Conservation (phyloP, 2,329 filamentous ascomycete species). For the Fonsecaea nubica region DNA sequence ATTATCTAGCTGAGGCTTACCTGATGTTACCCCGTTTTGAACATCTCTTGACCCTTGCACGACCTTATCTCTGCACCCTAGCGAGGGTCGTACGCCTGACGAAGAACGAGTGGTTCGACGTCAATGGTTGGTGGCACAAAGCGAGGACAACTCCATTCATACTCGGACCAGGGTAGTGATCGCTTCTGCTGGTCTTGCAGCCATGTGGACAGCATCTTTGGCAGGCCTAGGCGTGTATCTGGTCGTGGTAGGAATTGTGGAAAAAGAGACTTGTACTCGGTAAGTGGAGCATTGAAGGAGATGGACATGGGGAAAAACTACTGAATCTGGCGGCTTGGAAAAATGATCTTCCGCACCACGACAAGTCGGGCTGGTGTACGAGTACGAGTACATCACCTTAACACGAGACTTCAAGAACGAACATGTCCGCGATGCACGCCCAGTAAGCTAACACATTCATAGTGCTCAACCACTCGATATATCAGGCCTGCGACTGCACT, state of each 20-base stretch:
- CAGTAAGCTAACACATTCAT: background rate
- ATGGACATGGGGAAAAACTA: background rate
- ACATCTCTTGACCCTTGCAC: slow-evolving; percentile 2
- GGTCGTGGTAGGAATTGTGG: background rate
- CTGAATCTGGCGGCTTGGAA: background rate
- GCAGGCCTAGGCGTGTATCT: background rate
- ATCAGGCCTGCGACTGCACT: background rate
- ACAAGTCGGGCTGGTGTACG: too few species aligned
- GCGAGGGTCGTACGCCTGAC: slow-evolving; percentile 4
- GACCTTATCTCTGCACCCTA: slow-evolving; percentile 23
- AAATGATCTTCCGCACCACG: background rate
- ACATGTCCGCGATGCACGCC: background rate
- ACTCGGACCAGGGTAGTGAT: background rate
- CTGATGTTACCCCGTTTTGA: background rate
- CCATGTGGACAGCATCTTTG: background rate
- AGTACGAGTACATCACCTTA: too few species aligned
- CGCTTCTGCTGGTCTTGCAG: background rate
- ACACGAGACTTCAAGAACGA: too few species aligned
- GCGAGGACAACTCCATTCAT: background rate
- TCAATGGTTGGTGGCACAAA: background rate
- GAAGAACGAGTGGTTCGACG: background rate
- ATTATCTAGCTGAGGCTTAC: slow-evolving; percentile 4
- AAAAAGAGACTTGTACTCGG: background rate
- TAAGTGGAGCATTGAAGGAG: background rate
- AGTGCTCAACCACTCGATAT: background rate